phyloP scores from a whole-genome alignment of 495 filamentous ascomycete genomes.

The Penicillium antarcticum region DNA sequence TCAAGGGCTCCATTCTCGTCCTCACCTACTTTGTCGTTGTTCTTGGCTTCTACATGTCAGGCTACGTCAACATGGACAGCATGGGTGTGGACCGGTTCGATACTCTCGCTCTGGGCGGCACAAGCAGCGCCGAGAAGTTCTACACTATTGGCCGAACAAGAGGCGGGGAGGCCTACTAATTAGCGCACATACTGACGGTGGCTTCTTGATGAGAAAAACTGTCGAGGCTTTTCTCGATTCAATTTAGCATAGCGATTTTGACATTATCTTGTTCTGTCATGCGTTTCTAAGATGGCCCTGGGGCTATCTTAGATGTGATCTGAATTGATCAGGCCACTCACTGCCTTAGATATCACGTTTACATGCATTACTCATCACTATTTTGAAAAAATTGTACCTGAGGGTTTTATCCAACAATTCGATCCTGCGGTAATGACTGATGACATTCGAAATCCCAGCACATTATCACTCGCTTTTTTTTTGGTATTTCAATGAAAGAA shows the following conservation, averaged over 20 bases:
- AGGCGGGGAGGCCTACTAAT: conserved; percentile 31
- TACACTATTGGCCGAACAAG: conserved; percentile 37
- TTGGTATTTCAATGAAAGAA: neutral
- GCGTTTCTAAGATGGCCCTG: neutral
- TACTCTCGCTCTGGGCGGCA: conserved; percentile 51
- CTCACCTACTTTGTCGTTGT: conserved; percentile 92
- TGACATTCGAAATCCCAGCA: neutral
- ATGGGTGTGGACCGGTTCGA: conserved; percentile 69
- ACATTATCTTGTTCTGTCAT: neutral
- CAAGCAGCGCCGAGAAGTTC: conserved; percentile 30
- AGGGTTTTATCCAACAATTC: neutral
- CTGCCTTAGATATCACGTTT: neutral
- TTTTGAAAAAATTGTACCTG: neutral
- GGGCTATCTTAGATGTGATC: neutral
- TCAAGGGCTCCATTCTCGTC: conserved; percentile 85
- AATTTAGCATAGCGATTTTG: conserved; percentile 10
- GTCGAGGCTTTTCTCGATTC: neutral
- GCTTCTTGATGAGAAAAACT: neutral
- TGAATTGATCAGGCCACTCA: neutral
- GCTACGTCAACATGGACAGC: conserved; percentile 61
- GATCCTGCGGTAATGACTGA: conserved; percentile 7
- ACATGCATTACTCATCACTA: neutral
- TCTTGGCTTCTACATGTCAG: conserved; percentile 85
- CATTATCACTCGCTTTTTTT: neutral
- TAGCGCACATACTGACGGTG: neutral